Evolutionary conservation across 2,329 filamentous ascomycete species (phyloP), one percentile per base, ranked within the genome.

Genomic region (Akanthomyces lecanii): DNA sequence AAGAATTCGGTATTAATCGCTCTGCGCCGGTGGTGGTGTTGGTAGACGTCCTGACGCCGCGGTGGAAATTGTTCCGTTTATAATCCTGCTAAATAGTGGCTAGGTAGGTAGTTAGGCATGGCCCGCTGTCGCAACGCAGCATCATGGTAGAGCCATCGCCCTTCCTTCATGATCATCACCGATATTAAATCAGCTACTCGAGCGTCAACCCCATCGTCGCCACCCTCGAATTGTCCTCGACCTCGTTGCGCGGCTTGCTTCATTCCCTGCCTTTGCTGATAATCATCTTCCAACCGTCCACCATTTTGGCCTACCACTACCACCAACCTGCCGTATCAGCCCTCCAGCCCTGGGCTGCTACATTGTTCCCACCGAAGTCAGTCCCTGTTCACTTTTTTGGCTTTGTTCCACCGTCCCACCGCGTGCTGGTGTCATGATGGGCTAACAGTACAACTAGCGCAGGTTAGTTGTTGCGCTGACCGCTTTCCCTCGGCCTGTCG

Each of bases 401-500:
- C 50, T 51, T 21, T 23, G 50, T 53, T 21, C 30, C 30, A 7
- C 53, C 36, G 12, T 44, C 36, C 36, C 28, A 33, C 50, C 4
- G 50, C 50, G n/a, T 36, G 30, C 30, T 21, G 11, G 28, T 36
- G 48, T 36, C 25, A 36, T 36, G 7, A 52, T 52, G 50, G 50
- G 16, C 50, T 23, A 52, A 52, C 36, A 38, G 30, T 28, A 33
- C 25, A 52, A 33, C n/a, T 48, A 48, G 45, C 45, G 23, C 28
- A 14, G 45, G 11, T 3, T 33, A 6, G 18, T 38, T 18, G 5
- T 14, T 36, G 36, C 33, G 28, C 52, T 55, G 52, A 55, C 52
- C 52, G 52, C 52, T 55, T 55, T 55, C 52, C 52, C 52, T 42
- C 36, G 52, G 52, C 36, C 52, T 40, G 38, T 40, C 14, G 33